Conservation (phyloP, 495 filamentous ascomycete genomes). For the Hypoxylon fuscum region DNA sequence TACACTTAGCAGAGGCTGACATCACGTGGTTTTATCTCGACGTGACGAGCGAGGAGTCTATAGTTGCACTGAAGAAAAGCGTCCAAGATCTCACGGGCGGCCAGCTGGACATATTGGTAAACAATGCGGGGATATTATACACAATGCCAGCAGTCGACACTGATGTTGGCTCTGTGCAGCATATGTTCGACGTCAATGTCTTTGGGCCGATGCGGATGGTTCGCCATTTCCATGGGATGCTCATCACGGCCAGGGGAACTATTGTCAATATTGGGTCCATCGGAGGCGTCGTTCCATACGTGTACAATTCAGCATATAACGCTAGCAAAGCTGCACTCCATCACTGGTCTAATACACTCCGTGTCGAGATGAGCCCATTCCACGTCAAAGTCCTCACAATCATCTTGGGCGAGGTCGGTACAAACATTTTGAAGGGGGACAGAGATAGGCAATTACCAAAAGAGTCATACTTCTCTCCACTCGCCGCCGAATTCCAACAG, state of each 20-base stretch:
- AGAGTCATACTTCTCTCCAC: too few species aligned
- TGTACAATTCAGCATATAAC: conserved; percentile 48
- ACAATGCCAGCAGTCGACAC: conserved; percentile 48
- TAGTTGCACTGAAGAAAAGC: conserved; percentile 12
- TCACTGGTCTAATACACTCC: conserved; percentile 44
- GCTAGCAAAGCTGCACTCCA: conserved; percentile 47
- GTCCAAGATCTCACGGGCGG: conserved; percentile 26
- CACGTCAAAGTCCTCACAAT: too few species aligned
- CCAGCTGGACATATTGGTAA: conserved; percentile 39
- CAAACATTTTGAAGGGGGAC: too few species aligned
- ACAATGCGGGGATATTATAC: conserved; percentile 45
- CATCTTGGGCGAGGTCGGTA: too few species aligned
- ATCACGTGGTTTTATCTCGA: conserved; percentile 32
- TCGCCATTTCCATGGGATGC: conserved; percentile 40
- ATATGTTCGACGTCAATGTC: conserved; percentile 49
- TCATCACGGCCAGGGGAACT: conserved; percentile 30
- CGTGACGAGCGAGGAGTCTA: conserved; percentile 37
- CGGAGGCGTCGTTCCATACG: conserved; percentile 45
- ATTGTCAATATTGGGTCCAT: conserved; percentile 48
- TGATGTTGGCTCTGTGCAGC: conserved; percentile 31
- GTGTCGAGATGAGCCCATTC: conserved; percentile 52
- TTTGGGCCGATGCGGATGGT: conserved; percentile 51
- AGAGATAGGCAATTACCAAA: too few species aligned
- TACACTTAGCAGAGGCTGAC: conserved; percentile 26
- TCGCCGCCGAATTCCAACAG: too few species aligned